Base-by-base conservation (phyloP, 345 rosid species). In the Orychophragmus violaceus region DNA sequence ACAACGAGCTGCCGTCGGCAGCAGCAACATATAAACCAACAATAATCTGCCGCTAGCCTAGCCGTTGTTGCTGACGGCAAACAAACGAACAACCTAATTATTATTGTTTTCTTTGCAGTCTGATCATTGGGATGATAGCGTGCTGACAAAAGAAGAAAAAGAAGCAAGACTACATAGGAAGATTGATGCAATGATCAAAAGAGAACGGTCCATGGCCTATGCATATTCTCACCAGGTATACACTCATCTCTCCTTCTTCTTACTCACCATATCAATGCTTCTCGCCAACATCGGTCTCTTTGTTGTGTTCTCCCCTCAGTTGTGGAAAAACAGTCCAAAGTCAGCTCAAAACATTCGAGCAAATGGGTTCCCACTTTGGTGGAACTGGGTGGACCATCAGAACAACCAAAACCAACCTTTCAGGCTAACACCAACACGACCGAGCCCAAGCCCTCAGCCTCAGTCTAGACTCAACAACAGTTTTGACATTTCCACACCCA, bases 151-250 rank as follows among this genome's bases (percentile, higher is more conserved):
- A 68, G 91, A 87, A 64, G 88, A 90, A 71, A 78, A 77, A 64
- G 95, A 91, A 28, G 83, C 78, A 11, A 85, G 96, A 73, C 35
- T 85, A 59, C 97, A 85, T 73, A 79, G 82, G 61, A 95, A 85
- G 80, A 91, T 79, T 32, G 90, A 89, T 68, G 99, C 97, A 28
- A 58, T 77, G 72, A 78, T 87, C 80, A 91, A 89, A 71, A 78
- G 96, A 76, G 95, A 95, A 62, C 83, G 96, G 71, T 84, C 97
- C 32, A 91, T 84, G 93, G 82, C 97, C 5, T 95, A 91, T 52
- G 91, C 99, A 23, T 81, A 87, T 67, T 90, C 97, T 68, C 82
- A 83, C 66, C 96, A 87, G 95, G 99, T 91, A 84, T n/a, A 21
- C 0, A 48, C 28, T 55, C 65, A 56, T 49, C 22, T 44, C 27